Evolutionary conservation across 805 yeast species (phyloP).

Genomic region (Ogataea pini): DNA sequence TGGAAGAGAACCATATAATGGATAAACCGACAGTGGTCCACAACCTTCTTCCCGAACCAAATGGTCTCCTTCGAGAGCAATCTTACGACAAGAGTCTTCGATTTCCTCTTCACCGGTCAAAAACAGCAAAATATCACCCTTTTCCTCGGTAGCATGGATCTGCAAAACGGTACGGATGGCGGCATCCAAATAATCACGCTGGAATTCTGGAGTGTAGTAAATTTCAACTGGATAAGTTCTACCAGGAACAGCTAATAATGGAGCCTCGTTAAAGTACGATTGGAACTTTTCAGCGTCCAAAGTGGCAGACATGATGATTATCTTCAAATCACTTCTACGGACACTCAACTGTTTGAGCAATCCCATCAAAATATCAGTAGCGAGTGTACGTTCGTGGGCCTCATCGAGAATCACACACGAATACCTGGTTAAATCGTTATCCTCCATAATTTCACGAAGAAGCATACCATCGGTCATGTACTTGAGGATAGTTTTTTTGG

Average conservation of each 20-base stretch:
- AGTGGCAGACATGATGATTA: constrained; percentile 97
- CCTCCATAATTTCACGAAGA: constrained; percentile 96
- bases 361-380: constrained; percentile 97
- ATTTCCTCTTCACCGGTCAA: constrained; percentile 97
- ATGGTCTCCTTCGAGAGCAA: constrained; percentile 85
- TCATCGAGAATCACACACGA: constrained; percentile 94
- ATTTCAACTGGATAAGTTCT: constrained; percentile 97
- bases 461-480: constrained; percentile 99
- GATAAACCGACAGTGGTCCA: constrained; percentile 89
- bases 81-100: constrained; percentile 92
- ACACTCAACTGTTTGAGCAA: constrained; percentile 76
- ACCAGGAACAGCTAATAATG: constrained; percentile 94
- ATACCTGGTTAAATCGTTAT: constrained; percentile 75
- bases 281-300: constrained; percentile 97
- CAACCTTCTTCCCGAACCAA: constrained; percentile 83
- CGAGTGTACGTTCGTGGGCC: constrained; percentile 96
- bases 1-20: constrained; percentile 94
- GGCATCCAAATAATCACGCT: constrained; percentile 90
- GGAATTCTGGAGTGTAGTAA: constrained; percentile 95
- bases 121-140: constrained; percentile 84
- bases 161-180: constrained; percentile 94
- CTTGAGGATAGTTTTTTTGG: constrained; percentile 77
- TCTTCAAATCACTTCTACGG: constrained; percentile 84
- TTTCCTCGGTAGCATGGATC: constrained; percentile 94
- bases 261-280: constrained; percentile 84